A percentile compares a stretch with the other conserved stretches of the same genome.
Evolutionary conservation across 495 filamentous ascomycete species (phyloP).

Genomic region (Lineolata rhizophorae): DNA sequence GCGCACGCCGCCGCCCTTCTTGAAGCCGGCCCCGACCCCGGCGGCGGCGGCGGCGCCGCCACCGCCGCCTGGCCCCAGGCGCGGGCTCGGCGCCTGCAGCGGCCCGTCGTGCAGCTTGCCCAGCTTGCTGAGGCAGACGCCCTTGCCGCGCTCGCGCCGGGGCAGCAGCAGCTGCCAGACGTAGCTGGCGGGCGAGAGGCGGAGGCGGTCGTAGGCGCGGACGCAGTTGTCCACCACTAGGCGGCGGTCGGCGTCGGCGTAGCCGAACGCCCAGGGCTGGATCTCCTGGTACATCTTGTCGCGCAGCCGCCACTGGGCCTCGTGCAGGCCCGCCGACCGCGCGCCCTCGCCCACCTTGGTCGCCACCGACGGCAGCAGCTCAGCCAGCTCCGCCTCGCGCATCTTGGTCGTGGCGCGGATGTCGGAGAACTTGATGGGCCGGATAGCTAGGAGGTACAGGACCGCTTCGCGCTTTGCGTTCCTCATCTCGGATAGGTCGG

Average conservation of each 20-base stretch:
- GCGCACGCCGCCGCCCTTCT: not conserved
- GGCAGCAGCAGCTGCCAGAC: constrained; percentile 65
- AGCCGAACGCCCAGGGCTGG: constrained; percentile 49
- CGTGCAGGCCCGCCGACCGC: constrained; percentile 6
- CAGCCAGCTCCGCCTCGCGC: too few relatives aligned
- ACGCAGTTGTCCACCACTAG: constrained; percentile 71
- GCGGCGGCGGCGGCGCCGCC: too few relatives aligned
- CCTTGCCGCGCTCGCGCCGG: constrained; percentile 54
- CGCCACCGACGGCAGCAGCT: constrained; percentile 14
- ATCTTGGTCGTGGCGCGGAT: too few relatives aligned
- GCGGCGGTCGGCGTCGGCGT: constrained; percentile 35
- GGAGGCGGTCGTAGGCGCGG: constrained; percentile 54
- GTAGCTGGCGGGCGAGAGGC: constrained; percentile 46
- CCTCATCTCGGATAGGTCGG: constrained; percentile 9
- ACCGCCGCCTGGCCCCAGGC: too few relatives aligned
- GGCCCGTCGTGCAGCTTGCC: not conserved
- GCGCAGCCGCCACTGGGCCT: constrained; percentile 14
- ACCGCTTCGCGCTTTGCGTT: constrained; percentile 6
- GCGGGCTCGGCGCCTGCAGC: too few relatives aligned
- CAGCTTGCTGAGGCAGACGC: constrained; percentile 31
- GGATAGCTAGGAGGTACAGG: constrained; percentile 16
- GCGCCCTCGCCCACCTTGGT: constrained; percentile 3
- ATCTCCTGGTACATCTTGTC: constrained; percentile 63
- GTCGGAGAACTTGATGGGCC: constrained; percentile 10
- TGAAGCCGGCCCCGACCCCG: too few relatives aligned